Base-by-base conservation (phyloP, 305 asterid genomes). In the Fraxinus velutina region DNA sequence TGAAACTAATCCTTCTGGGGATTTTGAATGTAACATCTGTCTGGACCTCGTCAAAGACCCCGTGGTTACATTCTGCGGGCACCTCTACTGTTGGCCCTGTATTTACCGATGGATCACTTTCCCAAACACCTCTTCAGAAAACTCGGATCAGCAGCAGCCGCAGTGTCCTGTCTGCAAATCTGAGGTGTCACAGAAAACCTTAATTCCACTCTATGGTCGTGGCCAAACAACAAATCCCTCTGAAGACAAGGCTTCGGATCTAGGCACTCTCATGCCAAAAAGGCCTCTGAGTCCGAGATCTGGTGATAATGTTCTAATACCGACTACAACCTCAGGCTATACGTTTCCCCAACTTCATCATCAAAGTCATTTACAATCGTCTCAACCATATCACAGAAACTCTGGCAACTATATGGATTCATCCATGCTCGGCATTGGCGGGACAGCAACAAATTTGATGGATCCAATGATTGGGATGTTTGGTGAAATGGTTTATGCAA, bases 41-140 rank as follows among this genome's bases (percentile, higher is more conserved):
- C 86, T 94, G 2, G 98, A 93, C 52, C 75, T 85, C 0, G 98
- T 88, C 77, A 88, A 86, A 21, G 98, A 94, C 34, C 98, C 98
- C 0, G 98, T 94, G 7, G 91, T 94, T 75, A 94, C 98, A 1
- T 84, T 93, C 39, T 94, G 98, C 7, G 98, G 98, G 27, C 98
- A 94, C 83, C 95, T 94, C 78, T 94, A 90, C 55, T 94, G 98
- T 19, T 94, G 98, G 98, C 93, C 97, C 4, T 94, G 98, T 76
- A 93, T 94, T 29, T 93, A 93, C 92, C 83, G 86, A 44, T 94
- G 98, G 98, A 90, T 91, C 13, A 86, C 78, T 39, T 85, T 76
- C 75, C 89, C 73, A 21, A 81, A 77, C 1, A 17, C 80, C 34
- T 78, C 86, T 70, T 36, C 79, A 0, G 89, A 88, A 29, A 62